Evolutionary conservation across 352 stramenopile species (phyloP).

Genomic region (Thalassiosira mediterranea): DNA sequence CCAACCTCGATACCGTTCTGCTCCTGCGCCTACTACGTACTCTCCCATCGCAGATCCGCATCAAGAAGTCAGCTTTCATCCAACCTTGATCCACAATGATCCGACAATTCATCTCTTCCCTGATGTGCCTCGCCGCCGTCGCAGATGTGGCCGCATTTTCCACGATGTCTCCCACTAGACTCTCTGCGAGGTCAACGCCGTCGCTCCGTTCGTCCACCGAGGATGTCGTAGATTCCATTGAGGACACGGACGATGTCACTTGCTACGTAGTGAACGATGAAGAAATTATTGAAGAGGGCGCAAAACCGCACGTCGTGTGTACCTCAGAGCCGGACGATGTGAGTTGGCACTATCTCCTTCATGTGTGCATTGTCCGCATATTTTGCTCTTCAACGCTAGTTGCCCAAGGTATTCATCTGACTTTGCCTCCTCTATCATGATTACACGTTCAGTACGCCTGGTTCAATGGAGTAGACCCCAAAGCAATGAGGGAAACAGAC

Average conservation of each 20-base stretch:
- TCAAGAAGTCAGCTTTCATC: no score
- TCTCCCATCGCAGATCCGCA: no score
- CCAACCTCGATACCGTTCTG: no score
- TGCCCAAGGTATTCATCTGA: background rate
- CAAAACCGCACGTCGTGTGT: slow-evolving; percentile 58
- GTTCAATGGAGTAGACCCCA: slow-evolving; percentile 61
- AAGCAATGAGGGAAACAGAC: slow-evolving; percentile 51
- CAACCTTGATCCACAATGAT: slow-evolving; percentile 18
- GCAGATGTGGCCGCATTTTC: slow-evolving; percentile 24
- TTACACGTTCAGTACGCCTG: slow-evolving; percentile 55
- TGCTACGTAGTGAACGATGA: slow-evolving; percentile 62
- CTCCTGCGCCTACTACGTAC: no score
- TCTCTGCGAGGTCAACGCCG: background rate
- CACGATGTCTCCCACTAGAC: background rate
- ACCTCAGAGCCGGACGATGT: slow-evolving; percentile 50
- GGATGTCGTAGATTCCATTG: background rate
- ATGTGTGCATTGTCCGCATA: background rate
- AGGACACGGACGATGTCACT: slow-evolving; percentile 43
- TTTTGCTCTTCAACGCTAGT: background rate
- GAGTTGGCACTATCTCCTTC: slow-evolving; percentile 8
- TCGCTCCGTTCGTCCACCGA: slow-evolving; percentile 3
- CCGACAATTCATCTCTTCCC: slow-evolving; percentile 9
- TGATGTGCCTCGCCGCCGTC: background rate
- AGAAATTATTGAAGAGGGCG: slow-evolving; percentile 48
- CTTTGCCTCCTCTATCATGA: background rate